These are phyloP conservation scores for Neurospora sp. DNA, from an alignment of 2,329 filamentous ascomycete species.

Conservation along the genomic window DNA sequence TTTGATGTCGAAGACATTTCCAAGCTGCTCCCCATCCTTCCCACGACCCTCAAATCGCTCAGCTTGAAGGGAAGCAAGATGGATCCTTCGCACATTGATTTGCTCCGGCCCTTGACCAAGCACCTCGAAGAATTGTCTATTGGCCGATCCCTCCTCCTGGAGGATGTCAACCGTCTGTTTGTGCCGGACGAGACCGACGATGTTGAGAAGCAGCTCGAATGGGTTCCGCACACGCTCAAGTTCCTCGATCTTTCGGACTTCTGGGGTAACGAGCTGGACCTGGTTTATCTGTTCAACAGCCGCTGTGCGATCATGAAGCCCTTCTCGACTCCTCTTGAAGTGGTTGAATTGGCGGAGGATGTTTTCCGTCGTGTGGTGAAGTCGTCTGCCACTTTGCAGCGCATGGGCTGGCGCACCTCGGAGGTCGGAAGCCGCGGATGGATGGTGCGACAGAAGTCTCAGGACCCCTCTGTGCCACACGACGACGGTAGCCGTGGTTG, in stretches of 20 bases:
- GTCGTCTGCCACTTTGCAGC: conserved; percentile 47
- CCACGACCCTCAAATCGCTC: conserved; percentile 57
- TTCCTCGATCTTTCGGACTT: conserved; percentile 73
- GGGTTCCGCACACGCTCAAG: conserved; percentile 51
- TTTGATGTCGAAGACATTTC: conserved; percentile 57
- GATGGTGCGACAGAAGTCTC: conserved; percentile 40
- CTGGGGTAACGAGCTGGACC: conserved; percentile 48
- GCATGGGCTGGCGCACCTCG: conserved; percentile 59
- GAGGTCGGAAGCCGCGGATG: conserved; percentile 57
- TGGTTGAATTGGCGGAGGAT: conserved; percentile 64
- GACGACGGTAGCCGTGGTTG: conserved; percentile 55
- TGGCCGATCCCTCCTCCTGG: conserved; percentile 54
- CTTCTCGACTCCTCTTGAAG: conserved; percentile 58
- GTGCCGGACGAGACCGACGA: conserved; percentile 34
- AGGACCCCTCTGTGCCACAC: conserved; percentile 23
- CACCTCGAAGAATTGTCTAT: conserved; percentile 68
- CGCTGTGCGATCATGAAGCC: conserved; percentile 46
- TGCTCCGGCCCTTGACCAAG: conserved; percentile 56
- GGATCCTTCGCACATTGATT: conserved; percentile 50
- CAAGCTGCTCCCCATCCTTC: conserved; percentile 54
- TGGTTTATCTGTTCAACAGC: conserved; percentile 42
- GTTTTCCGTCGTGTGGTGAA: conserved; percentile 56
- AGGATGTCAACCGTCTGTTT: conserved; percentile 58
- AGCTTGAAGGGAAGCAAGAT: conserved; percentile 69
- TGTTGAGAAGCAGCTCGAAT: conserved; percentile 24